A percentile compares a stretch with the other conserved stretches of the same genome.
Evolutionary conservation across 2,329 filamentous ascomycete species (phyloP).

Genomic region (Fusarium domesticum): DNA sequence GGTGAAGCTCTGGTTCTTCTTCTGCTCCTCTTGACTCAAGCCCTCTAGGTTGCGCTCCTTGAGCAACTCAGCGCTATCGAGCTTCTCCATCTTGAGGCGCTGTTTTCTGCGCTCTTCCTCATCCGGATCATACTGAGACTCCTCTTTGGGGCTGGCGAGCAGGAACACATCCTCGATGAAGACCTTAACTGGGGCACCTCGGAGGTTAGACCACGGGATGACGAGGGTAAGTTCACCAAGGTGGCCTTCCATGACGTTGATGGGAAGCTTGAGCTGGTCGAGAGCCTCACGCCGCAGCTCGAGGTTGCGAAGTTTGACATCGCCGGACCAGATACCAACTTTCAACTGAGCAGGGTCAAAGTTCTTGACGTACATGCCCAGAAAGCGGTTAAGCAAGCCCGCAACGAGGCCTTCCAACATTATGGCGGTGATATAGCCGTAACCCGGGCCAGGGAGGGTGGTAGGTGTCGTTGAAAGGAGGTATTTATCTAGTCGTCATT

Average conservation of each 20-base stretch:
- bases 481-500: conserved; percentile 24
- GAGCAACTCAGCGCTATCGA: conserved; percentile 91
- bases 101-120: conserved; percentile 87
- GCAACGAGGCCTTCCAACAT: conserved; percentile 98
- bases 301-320: conserved; percentile 91
- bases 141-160: conserved; percentile 90
- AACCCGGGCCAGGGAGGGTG: conserved; percentile 62
- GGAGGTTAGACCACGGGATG: conserved; percentile 96
- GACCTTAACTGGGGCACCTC: conserved; percentile 90
- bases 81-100: conserved; percentile 96
- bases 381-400: conserved; percentile 95
- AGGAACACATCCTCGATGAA: conserved; percentile 97
- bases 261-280: conserved; percentile 91
- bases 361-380: conserved; percentile 99
- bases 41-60: conserved; percentile 92
- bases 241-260: conserved; percentile 95
- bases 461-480: conserved; percentile 10
- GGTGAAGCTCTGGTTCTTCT: conserved; percentile 97
- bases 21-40: conserved; percentile 90
- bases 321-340: conserved; percentile 97
- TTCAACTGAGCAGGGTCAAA: conserved; percentile 98
- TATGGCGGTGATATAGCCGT: conserved; percentile 59
- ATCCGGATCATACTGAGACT: conserved; percentile 86
- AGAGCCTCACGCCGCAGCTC: conserved; percentile 92
- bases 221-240: conserved; percentile 86